Evolutionary conservation across 345 rosid species (phyloP).

Genomic region (Sisymbrium altissimum): DNA sequence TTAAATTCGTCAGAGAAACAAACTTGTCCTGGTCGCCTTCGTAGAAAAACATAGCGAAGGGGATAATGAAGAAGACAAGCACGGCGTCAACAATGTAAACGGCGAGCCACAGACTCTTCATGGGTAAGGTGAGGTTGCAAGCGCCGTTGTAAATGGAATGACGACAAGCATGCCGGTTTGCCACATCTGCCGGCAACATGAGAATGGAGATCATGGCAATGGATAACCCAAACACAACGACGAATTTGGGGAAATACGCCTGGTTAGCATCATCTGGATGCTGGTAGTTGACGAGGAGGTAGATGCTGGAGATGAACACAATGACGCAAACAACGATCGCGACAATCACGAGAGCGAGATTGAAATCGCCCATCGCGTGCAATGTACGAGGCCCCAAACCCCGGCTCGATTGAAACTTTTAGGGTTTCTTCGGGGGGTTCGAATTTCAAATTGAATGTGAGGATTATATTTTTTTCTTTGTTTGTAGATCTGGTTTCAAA

Average conservation of each 20-base stretch:
- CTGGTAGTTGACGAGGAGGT: conserved; percentile 94
- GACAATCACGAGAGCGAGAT: conserved; percentile 91
- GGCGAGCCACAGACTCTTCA: conserved; percentile 98
- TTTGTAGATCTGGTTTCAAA: conserved; percentile 31
- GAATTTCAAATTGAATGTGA: conserved; percentile 4
- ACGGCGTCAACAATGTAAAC: conserved; percentile 77
- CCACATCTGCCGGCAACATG: conserved; percentile 96
- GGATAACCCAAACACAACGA: conserved; percentile 90
- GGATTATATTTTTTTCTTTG: background rate
- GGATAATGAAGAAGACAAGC: conserved; percentile 96
- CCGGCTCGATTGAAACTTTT: conserved; percentile 24
- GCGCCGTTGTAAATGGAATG: conserved; percentile 91
- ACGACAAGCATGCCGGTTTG: conserved; percentile 92
- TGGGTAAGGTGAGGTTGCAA: conserved; percentile 85
- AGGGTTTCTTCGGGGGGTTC: conserved; percentile 29
- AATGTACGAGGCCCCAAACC: conserved; percentile 21
- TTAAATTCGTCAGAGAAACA: conserved; percentile 27
- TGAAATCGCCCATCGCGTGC: conserved; percentile 81
- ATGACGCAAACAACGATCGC: conserved; percentile 81
- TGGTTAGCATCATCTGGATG: conserved; percentile 98
- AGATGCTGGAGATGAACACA: conserved; percentile 81
- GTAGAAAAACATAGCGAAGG: conserved; percentile 96
- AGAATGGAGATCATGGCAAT: conserved; percentile 82
- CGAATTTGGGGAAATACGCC: conserved; percentile 94
- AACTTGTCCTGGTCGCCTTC: conserved; percentile 99